phyloP scores from a whole-genome alignment of 805 yeast genomes.

The Lachancea sp. region DNA sequence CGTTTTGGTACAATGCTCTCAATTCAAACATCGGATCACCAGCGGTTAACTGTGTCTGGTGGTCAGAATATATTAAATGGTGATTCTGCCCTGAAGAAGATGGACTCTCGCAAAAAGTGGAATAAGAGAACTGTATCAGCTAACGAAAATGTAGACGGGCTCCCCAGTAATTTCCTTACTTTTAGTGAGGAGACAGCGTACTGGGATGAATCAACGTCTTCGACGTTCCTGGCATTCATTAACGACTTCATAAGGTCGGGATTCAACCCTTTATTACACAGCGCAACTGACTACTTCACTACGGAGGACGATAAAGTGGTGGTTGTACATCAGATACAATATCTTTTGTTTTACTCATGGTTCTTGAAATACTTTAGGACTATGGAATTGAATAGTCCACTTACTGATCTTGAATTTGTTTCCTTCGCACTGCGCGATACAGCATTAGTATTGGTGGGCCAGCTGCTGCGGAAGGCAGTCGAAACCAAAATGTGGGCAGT shows the following conservation, averaged over 20 bases:
- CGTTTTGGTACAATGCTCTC: constrained; percentile 84
- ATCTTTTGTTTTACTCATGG: constrained; percentile 64
- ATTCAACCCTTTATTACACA: constrained; percentile 57
- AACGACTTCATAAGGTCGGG: constrained; percentile 64
- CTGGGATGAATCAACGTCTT: constrained; percentile 31
- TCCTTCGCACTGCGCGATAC: constrained; percentile 56
- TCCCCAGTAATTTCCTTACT: constrained; percentile 26
- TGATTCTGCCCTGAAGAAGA: constrained; percentile 48
- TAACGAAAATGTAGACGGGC: constrained; percentile 30
- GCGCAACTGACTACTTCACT: constrained; percentile 44
- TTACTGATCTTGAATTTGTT: constrained; percentile 36
- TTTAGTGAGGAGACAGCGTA: constrained; percentile 20
- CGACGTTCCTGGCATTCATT: constrained; percentile 40
- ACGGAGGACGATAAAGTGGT: constrained; percentile 35
- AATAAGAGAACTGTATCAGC: constrained; percentile 34
- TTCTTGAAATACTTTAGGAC: constrained; percentile 59
- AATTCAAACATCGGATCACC: constrained; percentile 54
- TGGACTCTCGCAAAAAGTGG: constrained; percentile 70
- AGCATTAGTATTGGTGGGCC: constrained; percentile 46
- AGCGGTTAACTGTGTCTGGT: constrained; percentile 55
- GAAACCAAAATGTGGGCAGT: constrained; percentile 48
- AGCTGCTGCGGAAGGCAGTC: constrained; percentile 36
- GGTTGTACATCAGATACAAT: constrained; percentile 37
- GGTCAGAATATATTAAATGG: constrained; percentile 60
- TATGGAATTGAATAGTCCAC: constrained; percentile 22